Evolutionary conservation across 371 early-diverging fungal genomes (phyloP).

Genomic region (Racocetra persica): DNA sequence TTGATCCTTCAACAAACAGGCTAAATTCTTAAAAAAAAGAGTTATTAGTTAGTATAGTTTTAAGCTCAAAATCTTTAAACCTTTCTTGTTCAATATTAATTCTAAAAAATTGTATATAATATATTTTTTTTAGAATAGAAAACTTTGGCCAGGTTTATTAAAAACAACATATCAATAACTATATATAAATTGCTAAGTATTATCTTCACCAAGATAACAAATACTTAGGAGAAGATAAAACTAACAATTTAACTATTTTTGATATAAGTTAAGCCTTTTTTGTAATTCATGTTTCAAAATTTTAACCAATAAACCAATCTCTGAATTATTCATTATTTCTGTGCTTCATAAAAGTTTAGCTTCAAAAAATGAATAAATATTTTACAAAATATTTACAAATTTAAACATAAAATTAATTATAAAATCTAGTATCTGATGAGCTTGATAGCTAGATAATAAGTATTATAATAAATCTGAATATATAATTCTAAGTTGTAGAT

Average conservation of each 20-base stretch:
- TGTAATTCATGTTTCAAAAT: neutral
- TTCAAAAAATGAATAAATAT: no score
- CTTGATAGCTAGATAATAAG: no score
- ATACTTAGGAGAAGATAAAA: neutral
- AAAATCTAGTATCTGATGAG: no score
- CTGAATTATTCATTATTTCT: neutral
- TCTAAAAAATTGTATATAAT: neutral
- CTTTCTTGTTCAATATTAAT: neutral
- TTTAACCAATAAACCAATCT: neutral
- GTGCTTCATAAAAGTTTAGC: neutral
- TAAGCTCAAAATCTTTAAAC: no score
- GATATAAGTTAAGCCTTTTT: neutral
- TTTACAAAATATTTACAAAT: no score
- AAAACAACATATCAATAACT: neutral
- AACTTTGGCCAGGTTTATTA: neutral
- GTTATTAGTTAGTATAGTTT: no score
- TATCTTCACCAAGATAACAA: neutral
- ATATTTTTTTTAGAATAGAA: neutral
- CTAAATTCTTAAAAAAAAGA: no score
- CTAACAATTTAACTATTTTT: slow-evolving; percentile 4
- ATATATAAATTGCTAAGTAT: neutral
- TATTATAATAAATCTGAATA: no score
- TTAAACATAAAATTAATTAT: no score
- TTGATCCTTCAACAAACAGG: no score
- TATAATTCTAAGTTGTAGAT: no score